Percentiles rank a stretch among this genome's conserved stretches.
Evolutionary conservation across 371 early-diverging fungal genomes (phyloP).

Genomic region (Parasitella parasitica): DNA sequence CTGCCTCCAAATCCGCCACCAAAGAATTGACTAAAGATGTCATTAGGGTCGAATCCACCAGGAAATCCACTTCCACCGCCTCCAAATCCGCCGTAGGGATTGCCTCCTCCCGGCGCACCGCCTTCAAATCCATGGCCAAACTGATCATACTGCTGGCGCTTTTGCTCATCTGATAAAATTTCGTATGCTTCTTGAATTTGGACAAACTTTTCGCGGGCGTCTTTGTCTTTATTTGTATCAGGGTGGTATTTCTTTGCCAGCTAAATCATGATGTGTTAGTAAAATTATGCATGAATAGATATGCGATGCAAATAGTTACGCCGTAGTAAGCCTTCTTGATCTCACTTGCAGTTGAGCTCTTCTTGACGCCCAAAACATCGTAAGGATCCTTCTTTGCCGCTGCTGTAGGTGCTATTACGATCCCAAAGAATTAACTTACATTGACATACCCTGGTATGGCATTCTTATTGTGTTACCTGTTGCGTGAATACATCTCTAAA

Average conservation of each 20-base stretch:
- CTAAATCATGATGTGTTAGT: slow-evolving; percentile 29
- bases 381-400: slow-evolving; percentile 75
- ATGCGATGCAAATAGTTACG: slow-evolving; percentile 34
- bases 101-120: neutral
- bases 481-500: slow-evolving; percentile 25
- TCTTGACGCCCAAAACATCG: slow-evolving; percentile 76
- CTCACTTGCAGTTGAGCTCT: slow-evolving; percentile 75
- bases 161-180: slow-evolving; percentile 87
- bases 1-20: slow-evolving; percentile 60
- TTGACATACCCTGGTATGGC: neutral
- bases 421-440: neutral
- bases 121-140: slow-evolving; percentile 65
- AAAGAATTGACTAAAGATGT: slow-evolving; percentile 70
- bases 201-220: slow-evolving; percentile 90
- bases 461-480: slow-evolving; percentile 19
- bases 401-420: neutral
- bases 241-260: slow-evolving; percentile 95
- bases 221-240: slow-evolving; percentile 88
- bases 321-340: slow-evolving; percentile 95
- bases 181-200: slow-evolving; percentile 97
- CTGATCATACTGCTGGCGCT: slow-evolving; percentile 85
- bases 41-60: slow-evolving; percentile 61
- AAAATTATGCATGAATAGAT: neutral
- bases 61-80: slow-evolving; percentile 41
- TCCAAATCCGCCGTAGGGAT: slow-evolving; percentile 2